Percentiles rank a stretch among this genome's conserved stretches.
Evolutionary conservation across 1,284 basidiomycete species (phyloP).

Genomic region (Trametes versicolor): DNA sequence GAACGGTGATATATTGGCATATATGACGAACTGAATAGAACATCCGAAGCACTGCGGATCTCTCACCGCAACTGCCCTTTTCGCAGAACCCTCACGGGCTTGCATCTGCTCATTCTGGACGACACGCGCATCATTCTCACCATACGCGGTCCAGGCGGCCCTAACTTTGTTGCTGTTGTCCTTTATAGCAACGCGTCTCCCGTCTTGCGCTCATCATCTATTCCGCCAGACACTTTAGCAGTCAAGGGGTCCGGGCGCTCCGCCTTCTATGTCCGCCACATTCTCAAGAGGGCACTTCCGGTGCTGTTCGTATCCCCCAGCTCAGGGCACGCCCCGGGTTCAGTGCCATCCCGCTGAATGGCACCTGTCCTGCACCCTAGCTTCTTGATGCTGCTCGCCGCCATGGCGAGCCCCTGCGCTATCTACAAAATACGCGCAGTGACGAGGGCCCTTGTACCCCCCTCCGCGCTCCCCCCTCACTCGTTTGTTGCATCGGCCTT

Average conservation of each 20-base stretch:
- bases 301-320: neutral
- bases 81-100: neutral
- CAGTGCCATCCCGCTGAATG: conserved; percentile 5
- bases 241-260: neutral
- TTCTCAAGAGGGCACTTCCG: neutral
- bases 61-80: neutral
- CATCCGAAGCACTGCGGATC: neutral
- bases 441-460: neutral
- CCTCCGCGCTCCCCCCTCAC: neutral
- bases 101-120: neutral
- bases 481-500: neutral
- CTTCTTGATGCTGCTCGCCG: conserved; percentile 16
- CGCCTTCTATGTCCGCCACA: neutral
- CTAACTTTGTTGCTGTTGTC: neutral
- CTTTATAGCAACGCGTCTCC: neutral
- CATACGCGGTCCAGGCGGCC: neutral
- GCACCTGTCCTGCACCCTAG: neutral
- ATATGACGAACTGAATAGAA: neutral
- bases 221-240: neutral
- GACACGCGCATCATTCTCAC: neutral
- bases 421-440: neutral
- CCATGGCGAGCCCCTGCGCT: neutral
- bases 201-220: neutral
- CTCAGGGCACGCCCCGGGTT: conserved; percentile 2
- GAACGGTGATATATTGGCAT: neutral